Percentiles rank a stretch among this genome's conserved stretches.
phyloP scores from a whole-genome alignment of 202 grass and related monocot genomes.

The Schoenoplectus tabernaemontani region DNA sequence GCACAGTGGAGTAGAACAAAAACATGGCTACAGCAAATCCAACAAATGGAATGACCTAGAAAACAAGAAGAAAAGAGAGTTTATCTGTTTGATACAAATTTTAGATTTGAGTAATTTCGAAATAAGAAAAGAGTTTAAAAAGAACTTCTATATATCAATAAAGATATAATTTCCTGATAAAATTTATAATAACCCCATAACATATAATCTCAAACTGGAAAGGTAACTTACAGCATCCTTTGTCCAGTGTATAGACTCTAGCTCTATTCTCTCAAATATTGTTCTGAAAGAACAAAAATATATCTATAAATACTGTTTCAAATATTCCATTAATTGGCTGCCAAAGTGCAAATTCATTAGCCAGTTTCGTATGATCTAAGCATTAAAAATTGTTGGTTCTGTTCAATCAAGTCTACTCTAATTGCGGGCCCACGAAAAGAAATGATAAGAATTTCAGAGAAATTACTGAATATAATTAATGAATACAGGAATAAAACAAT shows the following conservation, averaged over 20 bases:
- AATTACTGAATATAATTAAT: not conserved
- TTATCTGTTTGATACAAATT: not conserved
- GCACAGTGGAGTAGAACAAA: conserved; percentile 82
- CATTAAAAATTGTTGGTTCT: not conserved
- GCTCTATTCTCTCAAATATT: conserved; percentile 73
- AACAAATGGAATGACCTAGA: conserved; percentile 69
- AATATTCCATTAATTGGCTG: not conserved
- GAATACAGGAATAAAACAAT: conserved; percentile 20
- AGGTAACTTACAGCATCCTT: conserved; percentile 50
- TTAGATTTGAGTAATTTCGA: not conserved
- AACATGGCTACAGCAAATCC: conserved; percentile 78
- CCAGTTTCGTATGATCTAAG: not conserved
- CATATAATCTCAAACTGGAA: not conserved
- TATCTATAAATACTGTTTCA: conserved; percentile 8
- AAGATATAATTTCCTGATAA: not conserved
- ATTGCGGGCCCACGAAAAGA: not conserved
- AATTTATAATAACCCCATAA: not conserved
- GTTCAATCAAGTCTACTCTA: not conserved
- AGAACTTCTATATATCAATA: not conserved
- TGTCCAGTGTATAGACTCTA: conserved; percentile 63
- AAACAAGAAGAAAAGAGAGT: not conserved
- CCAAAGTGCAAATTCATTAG: not conserved
- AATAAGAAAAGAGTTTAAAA: not conserved
- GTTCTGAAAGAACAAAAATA: conserved; percentile 45
- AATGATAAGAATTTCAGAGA: not conserved